These are phyloP conservation scores for Nicotiana noctiflora DNA, from an alignment of 257 asterid genomes.

Conservation along the genomic window DNA sequence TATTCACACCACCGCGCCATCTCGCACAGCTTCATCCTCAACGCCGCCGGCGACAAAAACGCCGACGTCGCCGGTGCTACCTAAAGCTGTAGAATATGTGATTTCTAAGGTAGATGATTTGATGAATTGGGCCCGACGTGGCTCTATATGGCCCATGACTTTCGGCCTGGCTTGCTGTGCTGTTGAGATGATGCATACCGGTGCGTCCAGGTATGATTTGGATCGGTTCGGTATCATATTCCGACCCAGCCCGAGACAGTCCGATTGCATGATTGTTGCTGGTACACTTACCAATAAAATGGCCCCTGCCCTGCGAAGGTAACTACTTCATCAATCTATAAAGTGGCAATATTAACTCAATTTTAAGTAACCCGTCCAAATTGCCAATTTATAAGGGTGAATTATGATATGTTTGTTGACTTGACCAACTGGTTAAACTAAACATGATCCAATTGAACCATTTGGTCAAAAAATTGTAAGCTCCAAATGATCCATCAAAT, in stretches of 20 bases:
- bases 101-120: slow-evolving; percentile 89
- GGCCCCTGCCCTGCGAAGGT: slow-evolving; percentile 98
- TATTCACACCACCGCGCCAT: slow-evolving; percentile 67
- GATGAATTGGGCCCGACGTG: slow-evolving; percentile 91
- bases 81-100: slow-evolving; percentile 83
- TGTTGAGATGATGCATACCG: slow-evolving; percentile 96
- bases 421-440: too few relatives aligned
- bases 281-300: slow-evolving; percentile 83
- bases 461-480: too few relatives aligned
- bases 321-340: background rate
- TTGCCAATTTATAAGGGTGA: too few relatives aligned
- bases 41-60: slow-evolving; percentile 53
- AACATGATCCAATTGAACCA: too few relatives aligned
- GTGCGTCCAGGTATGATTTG: slow-evolving; percentile 90
- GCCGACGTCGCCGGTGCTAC: slow-evolving; percentile 51
- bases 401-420: too few relatives aligned
- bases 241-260: slow-evolving; percentile 94
- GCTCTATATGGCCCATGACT: slow-evolving; percentile 99
- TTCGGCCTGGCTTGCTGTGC: slow-evolving; percentile 95
- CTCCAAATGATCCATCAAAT: too few relatives aligned
- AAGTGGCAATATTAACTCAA: too few relatives aligned
- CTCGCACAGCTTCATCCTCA: slow-evolving; percentile 44
- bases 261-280: slow-evolving; percentile 89
- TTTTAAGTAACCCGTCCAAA: too few relatives aligned
- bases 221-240: slow-evolving; percentile 89